Conservation (phyloP, 495 filamentous ascomycete species). For the Articulospora tetracladia region DNA sequence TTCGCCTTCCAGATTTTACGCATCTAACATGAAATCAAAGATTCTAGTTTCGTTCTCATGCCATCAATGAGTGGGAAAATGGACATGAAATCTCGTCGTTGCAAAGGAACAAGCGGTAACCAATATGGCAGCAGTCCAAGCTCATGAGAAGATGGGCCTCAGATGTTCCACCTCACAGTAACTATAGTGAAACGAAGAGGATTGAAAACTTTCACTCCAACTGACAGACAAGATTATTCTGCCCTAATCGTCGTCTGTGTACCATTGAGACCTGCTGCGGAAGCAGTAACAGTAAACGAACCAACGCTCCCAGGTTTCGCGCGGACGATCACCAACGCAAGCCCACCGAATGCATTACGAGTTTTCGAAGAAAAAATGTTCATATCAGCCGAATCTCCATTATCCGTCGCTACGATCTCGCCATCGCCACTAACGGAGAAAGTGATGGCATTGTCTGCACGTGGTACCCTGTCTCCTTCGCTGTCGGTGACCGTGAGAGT, state of each 20-base stretch:
- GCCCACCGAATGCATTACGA: constrained; percentile 40
- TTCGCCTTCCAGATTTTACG: too few relatives aligned
- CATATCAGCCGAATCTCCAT: constrained; percentile 42
- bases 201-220: too few relatives aligned
- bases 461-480: constrained; percentile 33
- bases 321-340: constrained; percentile 38
- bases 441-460: constrained; percentile 35
- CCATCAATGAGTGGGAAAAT: too few relatives aligned
- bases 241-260: neutral
- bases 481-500: constrained; percentile 38
- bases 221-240: too few relatives aligned
- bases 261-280: constrained; percentile 26
- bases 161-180: too few relatives aligned
- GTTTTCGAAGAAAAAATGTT: constrained; percentile 36
- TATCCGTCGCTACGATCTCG: constrained; percentile 42
- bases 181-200: too few relatives aligned
- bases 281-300: constrained; percentile 32
- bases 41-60: too few relatives aligned
- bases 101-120: too few relatives aligned
- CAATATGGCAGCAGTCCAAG: too few relatives aligned
- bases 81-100: too few relatives aligned
- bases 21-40: too few relatives aligned
- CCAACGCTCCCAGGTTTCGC: constrained; percentile 29
- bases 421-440: constrained; percentile 36
- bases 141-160: too few relatives aligned